Percentiles rank a stretch among this genome's conserved stretches.
These are phyloP conservation scores for Irpex lacteus DNA, from an alignment of 1,284 basidiomycete genomes.

Conservation along the genomic window DNA sequence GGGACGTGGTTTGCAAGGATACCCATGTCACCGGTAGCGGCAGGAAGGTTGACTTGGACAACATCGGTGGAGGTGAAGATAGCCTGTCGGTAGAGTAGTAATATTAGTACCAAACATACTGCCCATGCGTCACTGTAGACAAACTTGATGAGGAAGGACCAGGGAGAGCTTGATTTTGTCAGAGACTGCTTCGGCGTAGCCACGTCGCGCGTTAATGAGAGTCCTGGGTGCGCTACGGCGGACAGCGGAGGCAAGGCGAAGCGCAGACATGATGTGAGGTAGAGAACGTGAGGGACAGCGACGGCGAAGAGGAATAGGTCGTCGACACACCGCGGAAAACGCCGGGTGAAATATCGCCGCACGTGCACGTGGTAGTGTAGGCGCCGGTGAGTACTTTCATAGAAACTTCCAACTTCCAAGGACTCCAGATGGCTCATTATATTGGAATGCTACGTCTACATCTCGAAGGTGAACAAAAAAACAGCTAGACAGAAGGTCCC, in stretches of 20 bases:
- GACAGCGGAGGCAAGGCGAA: slow-evolving; percentile 66
- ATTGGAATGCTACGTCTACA: not conserved
- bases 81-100: slow-evolving; percentile 46
- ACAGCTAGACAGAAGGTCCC: not conserved
- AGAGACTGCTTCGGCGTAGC: slow-evolving; percentile 80
- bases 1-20: slow-evolving; percentile 96
- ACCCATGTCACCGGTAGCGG: slow-evolving; percentile 97
- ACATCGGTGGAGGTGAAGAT: slow-evolving; percentile 88
- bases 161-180: slow-evolving; percentile 90
- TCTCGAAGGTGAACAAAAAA: not conserved
- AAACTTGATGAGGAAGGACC: slow-evolving; percentile 89
- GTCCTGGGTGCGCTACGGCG: slow-evolving; percentile 57
- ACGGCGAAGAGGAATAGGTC: slow-evolving; percentile 13
- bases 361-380: not conserved
- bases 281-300: slow-evolving; percentile 12
- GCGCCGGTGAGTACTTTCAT: not conserved
- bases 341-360: slow-evolving; percentile 13
- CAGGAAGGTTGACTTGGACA: slow-evolving; percentile 91
- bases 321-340: slow-evolving; percentile 10
- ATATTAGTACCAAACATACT: slow-evolving; percentile 5
- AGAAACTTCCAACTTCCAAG: too few species aligned
- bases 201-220: slow-evolving; percentile 59
- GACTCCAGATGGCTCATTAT: not conserved
- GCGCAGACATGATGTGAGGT: slow-evolving; percentile 59
- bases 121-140: slow-evolving; percentile 29